phyloP scores from a whole-genome alignment of 2,329 filamentous ascomycete species.

The Myriosclerotinia curreyana region DNA sequence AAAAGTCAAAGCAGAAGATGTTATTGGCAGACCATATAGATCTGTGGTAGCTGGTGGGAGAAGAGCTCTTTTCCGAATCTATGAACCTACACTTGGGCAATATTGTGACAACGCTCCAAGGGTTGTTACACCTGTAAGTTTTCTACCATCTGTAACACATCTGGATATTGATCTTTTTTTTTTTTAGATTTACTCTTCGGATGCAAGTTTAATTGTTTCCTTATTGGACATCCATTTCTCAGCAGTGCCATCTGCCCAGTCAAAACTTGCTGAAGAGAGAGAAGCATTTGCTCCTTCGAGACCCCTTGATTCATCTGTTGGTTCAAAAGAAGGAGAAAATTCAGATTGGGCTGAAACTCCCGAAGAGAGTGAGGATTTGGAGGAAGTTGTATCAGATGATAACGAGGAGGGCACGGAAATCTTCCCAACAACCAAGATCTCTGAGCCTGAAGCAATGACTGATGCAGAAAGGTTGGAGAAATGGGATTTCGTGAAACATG shows the following conservation, averaged over 20 bases:
- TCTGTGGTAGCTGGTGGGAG: slow-evolving; percentile 29
- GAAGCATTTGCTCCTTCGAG: background rate
- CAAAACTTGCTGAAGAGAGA: slow-evolving; percentile 39
- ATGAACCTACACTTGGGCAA: slow-evolving; percentile 67
- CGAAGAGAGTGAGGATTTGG: background rate
- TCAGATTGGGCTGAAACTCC: background rate
- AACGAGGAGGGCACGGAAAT: background rate
- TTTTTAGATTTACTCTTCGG: slow-evolving; percentile 66
- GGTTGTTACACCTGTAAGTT: slow-evolving; percentile 68
- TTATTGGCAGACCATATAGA: slow-evolving; percentile 36
- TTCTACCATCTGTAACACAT: background rate
- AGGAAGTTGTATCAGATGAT: background rate
- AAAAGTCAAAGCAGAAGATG: slow-evolving; percentile 42
- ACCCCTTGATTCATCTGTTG: background rate
- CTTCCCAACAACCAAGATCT: slow-evolving; percentile 15
- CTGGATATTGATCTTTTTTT: background rate
- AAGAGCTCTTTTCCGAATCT: slow-evolving; percentile 42
- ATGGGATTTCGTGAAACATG: background rate
- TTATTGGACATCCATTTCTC: slow-evolving; percentile 66
- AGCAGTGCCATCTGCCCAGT: background rate
- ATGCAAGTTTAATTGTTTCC: slow-evolving; percentile 72
- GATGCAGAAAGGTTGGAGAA: slow-evolving; percentile 4
- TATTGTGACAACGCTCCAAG: slow-evolving; percentile 64
- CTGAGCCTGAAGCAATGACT: background rate
- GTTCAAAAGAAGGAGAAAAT: background rate